Base-by-base conservation (phyloP, 805 yeast species). In the Yarrowia phangngaensis region DNA sequence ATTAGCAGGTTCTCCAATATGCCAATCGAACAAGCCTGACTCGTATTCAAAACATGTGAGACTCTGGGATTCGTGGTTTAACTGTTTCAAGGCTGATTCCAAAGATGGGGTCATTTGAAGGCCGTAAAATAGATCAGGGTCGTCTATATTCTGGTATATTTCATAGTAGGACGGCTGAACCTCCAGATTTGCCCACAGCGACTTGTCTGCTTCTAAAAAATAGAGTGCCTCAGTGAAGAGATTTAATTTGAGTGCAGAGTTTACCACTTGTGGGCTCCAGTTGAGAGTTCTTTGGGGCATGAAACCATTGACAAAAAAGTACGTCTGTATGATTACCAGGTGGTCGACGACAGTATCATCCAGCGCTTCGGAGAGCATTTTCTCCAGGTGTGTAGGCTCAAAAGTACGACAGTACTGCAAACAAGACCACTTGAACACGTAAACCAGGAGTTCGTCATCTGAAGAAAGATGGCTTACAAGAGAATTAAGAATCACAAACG, bases 41-140 rank as follows among this genome's bases (percentile, higher is more conserved):
- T 41, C 35, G 28, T 41, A 41, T 22, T 41, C 35, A 16, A 41
- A 41, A 15, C 35, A 29, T 2, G 48, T 41, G 9, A 29, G 28
- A 8, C 30, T 30, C 29, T 22, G 34, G 22, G 20, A 20, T 23
- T 41, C 48, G 16, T 41, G 48, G 17, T 41, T 29, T 4, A 41
- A 22, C 13, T 41, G 35, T 8, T 20, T 20, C 7, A 41, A 20
- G 6, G 48, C 48, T 6, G 35, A 20, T 7, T 41, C 35, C 7
- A 45, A 26, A 8, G 30, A 8, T 2, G 50, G 50, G 2, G 31
- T n/a, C 14, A 23, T 16, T 5, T 13, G 11, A 13, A 32, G 5
- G 1, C 50, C 50, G 26, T 45, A 45, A 11, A 45, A 32, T 16
- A 45, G 17, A 24, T 45, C 50, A 3, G 50, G 50, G 8, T 45